Base-by-base conservation (phyloP, 768 basidiomycete genomes). In the Mycena olivaceomarginata region DNA sequence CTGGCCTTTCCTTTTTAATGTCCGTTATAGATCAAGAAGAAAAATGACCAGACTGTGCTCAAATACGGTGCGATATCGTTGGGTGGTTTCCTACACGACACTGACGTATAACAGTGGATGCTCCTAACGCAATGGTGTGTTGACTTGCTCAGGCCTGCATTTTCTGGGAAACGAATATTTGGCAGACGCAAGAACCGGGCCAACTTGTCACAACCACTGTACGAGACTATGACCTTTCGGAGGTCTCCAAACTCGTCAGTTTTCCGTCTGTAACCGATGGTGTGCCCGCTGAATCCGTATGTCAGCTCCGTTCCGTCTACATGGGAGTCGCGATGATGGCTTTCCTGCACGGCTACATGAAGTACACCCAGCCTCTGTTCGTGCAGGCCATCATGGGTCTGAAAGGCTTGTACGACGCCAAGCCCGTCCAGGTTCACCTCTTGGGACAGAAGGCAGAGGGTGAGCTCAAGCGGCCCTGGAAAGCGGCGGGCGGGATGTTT, bases 321-420 rank as follows among this genome's bases (percentile, higher is more conserved):
- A 91, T 92, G 85, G 94, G 94, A 78, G 85, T 97, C 81, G 94
- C 93, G 66, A 96, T 97, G 94, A 97, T 98, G 95, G 90, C 83
- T 74, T 94, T 97, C 90, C 93, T 99, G 89, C 98, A 99, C 88
- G 77, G 95, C 68, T 99, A 99, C 91, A 89, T 99, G 88, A 93
- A 95, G 84, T 99, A 96, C 91, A 98, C 97, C 9, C 98, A 98
- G 83, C 98, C 98, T 9, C 92, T 99, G 79, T 98, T 99, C 87
- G 95, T 99, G 79, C 98, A 99, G 85, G 92, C 92, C 15, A 91
- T 99, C 80, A 98, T 98, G 97, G 96, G 96, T n/a, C 73, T 98
- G 82, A 99, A 99, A 89, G 91, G 90, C 59, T 85, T 98, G 40
- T 96, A 95, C 85, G 98, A 99, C 82, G 93, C 95, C 73, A 97